Evolutionary conservation across 2,329 filamentous ascomycete species (phyloP).

Genomic region (Atkinsonella texensis): DNA sequence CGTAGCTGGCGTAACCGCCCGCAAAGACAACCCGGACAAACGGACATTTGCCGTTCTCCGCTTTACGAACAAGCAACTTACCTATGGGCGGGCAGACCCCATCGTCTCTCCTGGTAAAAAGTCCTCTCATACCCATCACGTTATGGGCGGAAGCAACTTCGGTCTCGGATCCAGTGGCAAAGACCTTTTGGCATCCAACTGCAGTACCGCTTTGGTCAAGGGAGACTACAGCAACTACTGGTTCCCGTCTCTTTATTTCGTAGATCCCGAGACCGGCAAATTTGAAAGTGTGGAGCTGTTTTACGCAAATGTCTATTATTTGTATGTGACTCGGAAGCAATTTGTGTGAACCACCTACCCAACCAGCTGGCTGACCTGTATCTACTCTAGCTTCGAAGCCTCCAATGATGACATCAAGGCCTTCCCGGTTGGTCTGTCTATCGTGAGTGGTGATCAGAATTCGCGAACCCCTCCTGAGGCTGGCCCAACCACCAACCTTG

Average conservation of each 20-base stretch:
- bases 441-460: slow-evolving; percentile 53
- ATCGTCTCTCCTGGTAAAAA: slow-evolving; percentile 50
- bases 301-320: slow-evolving; percentile 70
- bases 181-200: slow-evolving; percentile 47
- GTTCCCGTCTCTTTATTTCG: slow-evolving; percentile 60
- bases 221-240: slow-evolving; percentile 67
- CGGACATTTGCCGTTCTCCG: slow-evolving; percentile 57
- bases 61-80: slow-evolving; percentile 54
- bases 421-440: slow-evolving; percentile 60
- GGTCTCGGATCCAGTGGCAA: slow-evolving; percentile 48
- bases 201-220: slow-evolving; percentile 57
- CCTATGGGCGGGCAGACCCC: slow-evolving; percentile 54
- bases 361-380: neutral
- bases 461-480: slow-evolving; percentile 44
- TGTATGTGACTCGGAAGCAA: slow-evolving; percentile 27
- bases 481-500: slow-evolving; percentile 36
- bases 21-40: slow-evolving; percentile 27
- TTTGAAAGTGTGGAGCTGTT: slow-evolving; percentile 56
- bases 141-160: slow-evolving; percentile 61
- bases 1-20: slow-evolving; percentile 24
- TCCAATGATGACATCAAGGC: slow-evolving; percentile 54
- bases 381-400: slow-evolving; percentile 37
- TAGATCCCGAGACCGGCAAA: slow-evolving; percentile 46
- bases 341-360: neutral
- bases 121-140: slow-evolving; percentile 54